A percentile compares a stretch with the other conserved stretches of the same genome.
Conservation (phyloP, 1,284 basidiomycete genomes). For the Ganoderma meredithae region DNA sequence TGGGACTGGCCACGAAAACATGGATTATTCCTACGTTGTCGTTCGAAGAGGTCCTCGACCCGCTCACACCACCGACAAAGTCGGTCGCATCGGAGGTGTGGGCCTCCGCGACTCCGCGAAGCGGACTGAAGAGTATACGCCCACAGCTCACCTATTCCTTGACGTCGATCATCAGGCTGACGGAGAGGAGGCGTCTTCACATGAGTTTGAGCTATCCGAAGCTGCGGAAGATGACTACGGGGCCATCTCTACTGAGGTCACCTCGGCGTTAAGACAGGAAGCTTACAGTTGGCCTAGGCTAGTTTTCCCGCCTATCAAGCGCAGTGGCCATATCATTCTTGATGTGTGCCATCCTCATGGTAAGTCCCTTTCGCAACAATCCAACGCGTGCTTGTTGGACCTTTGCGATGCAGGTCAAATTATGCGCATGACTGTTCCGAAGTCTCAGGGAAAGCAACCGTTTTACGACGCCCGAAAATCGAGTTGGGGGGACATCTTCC, state of each 20-base stretch:
- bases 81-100: slow-evolving; percentile 75
- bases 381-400: neutral
- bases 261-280: slow-evolving; percentile 63
- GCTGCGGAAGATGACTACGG: neutral
- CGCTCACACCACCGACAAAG: slow-evolving; percentile 43
- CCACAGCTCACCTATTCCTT: slow-evolving; percentile 52
- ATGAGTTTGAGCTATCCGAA: neutral
- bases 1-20: slow-evolving; percentile 83
- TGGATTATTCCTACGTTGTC: slow-evolving; percentile 91
- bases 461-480: slow-evolving; percentile 97
- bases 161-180: slow-evolving; percentile 45
- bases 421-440: slow-evolving; percentile 90
- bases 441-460: slow-evolving; percentile 92
- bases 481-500: slow-evolving; percentile 94
- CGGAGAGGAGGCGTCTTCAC: neutral
- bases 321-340: slow-evolving; percentile 91
- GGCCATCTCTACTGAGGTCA: slow-evolving; percentile 39
- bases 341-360: slow-evolving; percentile 90
- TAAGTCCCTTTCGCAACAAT: slow-evolving; percentile 41
- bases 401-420: slow-evolving; percentile 74
- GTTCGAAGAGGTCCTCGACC: slow-evolving; percentile 84
- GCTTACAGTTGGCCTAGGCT: slow-evolving; percentile 91
- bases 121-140: slow-evolving; percentile 42
- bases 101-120: slow-evolving; percentile 52
- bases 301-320: slow-evolving; percentile 90